Evolutionary conservation across 2,329 filamentous ascomycete genomes (phyloP), one percentile per base, ranked within the genome.

Genomic region (Magnaporthiopsis rhizophila): DNA sequence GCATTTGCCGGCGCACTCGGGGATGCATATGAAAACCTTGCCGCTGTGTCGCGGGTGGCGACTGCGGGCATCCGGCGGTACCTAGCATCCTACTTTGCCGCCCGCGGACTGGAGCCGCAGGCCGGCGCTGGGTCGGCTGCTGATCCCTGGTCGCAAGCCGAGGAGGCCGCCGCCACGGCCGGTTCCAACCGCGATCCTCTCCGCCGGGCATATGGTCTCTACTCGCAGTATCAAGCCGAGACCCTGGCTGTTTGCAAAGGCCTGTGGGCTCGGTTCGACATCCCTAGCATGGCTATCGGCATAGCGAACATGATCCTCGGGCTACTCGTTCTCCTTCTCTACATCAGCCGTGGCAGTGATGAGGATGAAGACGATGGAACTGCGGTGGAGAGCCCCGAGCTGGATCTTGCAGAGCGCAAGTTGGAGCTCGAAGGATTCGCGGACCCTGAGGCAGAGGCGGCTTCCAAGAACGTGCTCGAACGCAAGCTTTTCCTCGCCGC

Each of bases 211-310:
- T 86, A 85, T 69, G 68, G 81, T 2, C 84, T 87, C 0, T 94
- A 91, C 71, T 78, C 82, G 21, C 80, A 81, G 13, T 98, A 96
- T 72, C 92, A 97, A 73, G 80, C 81, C 36, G 86, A 91, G 72
- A 97, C 90, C 0, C 80, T 99, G 59, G 81, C 81, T 34, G 83
- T 94, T 15, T 98, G 91, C 78, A 90, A 92, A 73, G 84, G 83
- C 56, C 79, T 98, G 21, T 99, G 95, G 95, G 92, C 95, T 28
- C 86, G 90, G 50, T 99, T 99, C 69, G 92, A 99, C 74, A 81
- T 97, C 26, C 82, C 86, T 2, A 90, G 89, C 73, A 99, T 99
- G 92, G 72, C 89, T 18, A 81, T 89, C 67, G 95, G 95, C 60
- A 86, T 98, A 53, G 73, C 76, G 0, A 84, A 96, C 63, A 84